A percentile compares a stretch with the other conserved stretches of the same genome.
These are phyloP conservation scores for Harringtonia aguacate DNA, from an alignment of 2,329 filamentous ascomycete genomes.

Conservation along the genomic window DNA sequence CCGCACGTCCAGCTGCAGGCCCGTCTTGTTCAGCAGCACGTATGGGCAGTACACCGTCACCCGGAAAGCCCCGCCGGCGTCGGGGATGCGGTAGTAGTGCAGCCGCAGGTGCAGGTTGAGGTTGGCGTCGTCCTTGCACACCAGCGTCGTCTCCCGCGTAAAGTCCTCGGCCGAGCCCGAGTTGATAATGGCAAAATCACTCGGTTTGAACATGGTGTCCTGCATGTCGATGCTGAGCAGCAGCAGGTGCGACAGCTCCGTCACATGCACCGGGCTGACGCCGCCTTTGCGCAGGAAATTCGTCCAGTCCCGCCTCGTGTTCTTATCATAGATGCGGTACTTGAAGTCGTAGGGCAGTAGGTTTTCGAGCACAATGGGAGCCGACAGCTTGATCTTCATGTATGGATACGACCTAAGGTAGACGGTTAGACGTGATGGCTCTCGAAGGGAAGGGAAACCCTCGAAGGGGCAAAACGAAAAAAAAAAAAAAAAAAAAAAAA, in stretches of 20 bases:
- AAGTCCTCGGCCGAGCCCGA: slow-evolving; percentile 81
- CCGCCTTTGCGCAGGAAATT: slow-evolving; percentile 96
- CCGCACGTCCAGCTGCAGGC: slow-evolving; percentile 75
- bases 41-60: slow-evolving; percentile 94
- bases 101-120: slow-evolving; percentile 71
- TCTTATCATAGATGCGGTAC: slow-evolving; percentile 97
- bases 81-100: slow-evolving; percentile 82
- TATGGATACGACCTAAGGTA: slow-evolving; percentile 89
- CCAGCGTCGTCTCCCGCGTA: slow-evolving; percentile 65
- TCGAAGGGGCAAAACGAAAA: no score
- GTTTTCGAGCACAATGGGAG: slow-evolving; percentile 90
- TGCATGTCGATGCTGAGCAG: slow-evolving; percentile 93
- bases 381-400: slow-evolving; percentile 86
- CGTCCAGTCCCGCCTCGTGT: slow-evolving; percentile 97
- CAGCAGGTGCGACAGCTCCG: slow-evolving; percentile 87
- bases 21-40: slow-evolving; percentile 90
- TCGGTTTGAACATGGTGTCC: slow-evolving; percentile 86
- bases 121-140: slow-evolving; percentile 77
- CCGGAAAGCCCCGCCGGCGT: slow-evolving; percentile 92
- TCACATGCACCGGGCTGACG: slow-evolving; percentile 92
- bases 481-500: no score
- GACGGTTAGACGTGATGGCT: no score
- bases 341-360: slow-evolving; percentile 96
- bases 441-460: no score
- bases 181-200: slow-evolving; percentile 97